Conservation (phyloP, 306 rosid genomes). For the Aeschynomene evenia region DNA sequence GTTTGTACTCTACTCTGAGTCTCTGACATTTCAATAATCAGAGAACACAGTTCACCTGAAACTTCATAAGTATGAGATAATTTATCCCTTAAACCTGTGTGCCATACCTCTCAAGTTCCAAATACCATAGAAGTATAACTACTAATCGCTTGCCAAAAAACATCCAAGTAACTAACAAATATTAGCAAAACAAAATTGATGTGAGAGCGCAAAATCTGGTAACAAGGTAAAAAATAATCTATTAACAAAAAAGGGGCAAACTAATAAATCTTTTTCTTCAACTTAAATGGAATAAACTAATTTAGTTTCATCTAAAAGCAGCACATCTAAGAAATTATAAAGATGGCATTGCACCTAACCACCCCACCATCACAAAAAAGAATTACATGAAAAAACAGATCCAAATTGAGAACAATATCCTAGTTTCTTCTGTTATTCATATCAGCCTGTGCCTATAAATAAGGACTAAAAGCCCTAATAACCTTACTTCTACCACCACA, state of each 20-base stretch:
- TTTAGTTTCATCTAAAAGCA: conserved; percentile 20
- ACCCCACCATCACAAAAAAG: background rate
- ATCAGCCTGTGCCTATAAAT: conserved; percentile 23
- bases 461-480: conserved; percentile 26
- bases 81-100: too few species aligned
- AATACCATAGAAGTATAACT: too few species aligned
- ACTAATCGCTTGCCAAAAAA: too few species aligned
- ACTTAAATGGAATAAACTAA: background rate
- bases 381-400: background rate
- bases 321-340: conserved; percentile 15
- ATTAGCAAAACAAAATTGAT: background rate
- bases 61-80: too few species aligned
- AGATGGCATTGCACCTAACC: conserved; percentile 9
- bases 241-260: too few species aligned
- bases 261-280: too few species aligned
- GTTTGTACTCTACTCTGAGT: too few species aligned
- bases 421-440: conserved; percentile 11
- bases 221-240: background rate
- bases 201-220: background rate
- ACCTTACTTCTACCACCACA: conserved; percentile 24
- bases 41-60: too few species aligned
- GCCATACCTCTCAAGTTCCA: too few species aligned
- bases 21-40: too few species aligned
- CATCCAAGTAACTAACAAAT: background rate
- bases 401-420: conserved; percentile 6